Conservation (phyloP, 2,329 filamentous ascomycete species). For the Pyrenochaeta sp. region DNA sequence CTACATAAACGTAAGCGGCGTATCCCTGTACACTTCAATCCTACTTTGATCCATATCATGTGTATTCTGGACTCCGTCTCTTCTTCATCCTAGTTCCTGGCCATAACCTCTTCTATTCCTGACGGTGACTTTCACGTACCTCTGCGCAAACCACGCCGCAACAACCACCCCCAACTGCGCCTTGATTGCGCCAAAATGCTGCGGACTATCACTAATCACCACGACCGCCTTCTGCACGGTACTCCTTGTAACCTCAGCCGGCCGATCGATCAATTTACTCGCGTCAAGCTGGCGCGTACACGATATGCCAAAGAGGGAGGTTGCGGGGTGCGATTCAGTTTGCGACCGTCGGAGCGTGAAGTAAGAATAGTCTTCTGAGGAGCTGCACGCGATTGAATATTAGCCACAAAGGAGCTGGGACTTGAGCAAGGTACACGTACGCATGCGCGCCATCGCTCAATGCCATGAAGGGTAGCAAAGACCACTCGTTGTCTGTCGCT, state of each 20-base stretch:
- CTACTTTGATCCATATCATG: not conserved
- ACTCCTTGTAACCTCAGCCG: constrained; percentile 91
- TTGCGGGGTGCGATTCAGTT: constrained; percentile 63
- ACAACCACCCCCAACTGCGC: constrained; percentile 91
- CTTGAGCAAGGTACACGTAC: constrained; percentile 61
- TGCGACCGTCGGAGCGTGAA: constrained; percentile 80
- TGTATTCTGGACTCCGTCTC: not conserved
- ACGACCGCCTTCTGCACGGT: constrained; percentile 99
- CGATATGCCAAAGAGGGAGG: constrained; percentile 93
- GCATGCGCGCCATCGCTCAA: constrained; percentile 94
- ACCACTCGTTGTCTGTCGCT: constrained; percentile 86
- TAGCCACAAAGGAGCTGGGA: not conserved
- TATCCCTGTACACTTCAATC: not conserved
- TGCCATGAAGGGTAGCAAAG: constrained; percentile 93
- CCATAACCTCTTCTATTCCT: not conserved
- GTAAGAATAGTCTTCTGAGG: constrained; percentile 96
- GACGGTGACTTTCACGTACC: constrained; percentile 52
- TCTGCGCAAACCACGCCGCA: constrained; percentile 94
- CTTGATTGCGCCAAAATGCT: constrained; percentile 87
- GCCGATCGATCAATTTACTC: constrained; percentile 76
- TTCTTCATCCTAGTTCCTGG: not conserved
- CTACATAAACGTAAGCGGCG: constrained; percentile 45
- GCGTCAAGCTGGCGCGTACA: constrained; percentile 93
- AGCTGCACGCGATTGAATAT: constrained; percentile 59
- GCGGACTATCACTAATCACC: constrained; percentile 89